Base-by-base conservation (phyloP, 371 early-diverging fungal species). In the Smittium culicis region DNA sequence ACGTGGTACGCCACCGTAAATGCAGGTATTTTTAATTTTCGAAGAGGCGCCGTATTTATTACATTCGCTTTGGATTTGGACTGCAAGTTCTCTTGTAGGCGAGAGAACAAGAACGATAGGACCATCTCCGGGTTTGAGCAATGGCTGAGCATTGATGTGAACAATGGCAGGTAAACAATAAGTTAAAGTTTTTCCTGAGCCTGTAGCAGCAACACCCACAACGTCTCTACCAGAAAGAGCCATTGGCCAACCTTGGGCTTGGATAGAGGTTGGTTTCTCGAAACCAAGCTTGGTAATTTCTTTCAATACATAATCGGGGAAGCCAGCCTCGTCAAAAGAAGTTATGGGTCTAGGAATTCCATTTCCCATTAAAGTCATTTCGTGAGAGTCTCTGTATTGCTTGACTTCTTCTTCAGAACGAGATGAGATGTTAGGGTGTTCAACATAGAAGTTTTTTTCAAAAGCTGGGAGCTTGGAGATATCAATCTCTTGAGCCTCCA, bases 231-330 rank as follows among this genome's bases (percentile, higher is more conserved):
- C 99, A 57, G 88, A 87, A 35, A 99, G 85, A 17, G 99, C 98
- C 97, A 97, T 96, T 14, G 99, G 98, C 98, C 98, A 98, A 63
- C 99, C 99, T 77, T 99, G 99, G 30, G 94, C 88, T 81, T 99
- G 99, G 73, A 99, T 99, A 35, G 96, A 81, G 0, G 99, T 99
- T 33, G 99, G 99, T 2, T 79, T 78, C 29, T 81, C 78, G 80
- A 94, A 99, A 0, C 95, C 94, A 63, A 88, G 85, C 58, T 84
- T 82, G 35, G 78, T 68, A 56, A 99, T 85, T 74, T 92, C 92
- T 64, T 86, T 81, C 72, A 98, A 81, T 29, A 99, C 86, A 73
- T 88, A 88, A 66, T 79, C 74, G 29, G 94, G 93, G 70, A 93
- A 90, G 54, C 83, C 84, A 32, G 92, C 90, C 76, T 91, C 89